A percentile compares a stretch with the other conserved stretches of the same genome.
phyloP scores from a whole-genome alignment of 1,284 basidiomycete genomes.

The Anthracocystis walkeri region DNA sequence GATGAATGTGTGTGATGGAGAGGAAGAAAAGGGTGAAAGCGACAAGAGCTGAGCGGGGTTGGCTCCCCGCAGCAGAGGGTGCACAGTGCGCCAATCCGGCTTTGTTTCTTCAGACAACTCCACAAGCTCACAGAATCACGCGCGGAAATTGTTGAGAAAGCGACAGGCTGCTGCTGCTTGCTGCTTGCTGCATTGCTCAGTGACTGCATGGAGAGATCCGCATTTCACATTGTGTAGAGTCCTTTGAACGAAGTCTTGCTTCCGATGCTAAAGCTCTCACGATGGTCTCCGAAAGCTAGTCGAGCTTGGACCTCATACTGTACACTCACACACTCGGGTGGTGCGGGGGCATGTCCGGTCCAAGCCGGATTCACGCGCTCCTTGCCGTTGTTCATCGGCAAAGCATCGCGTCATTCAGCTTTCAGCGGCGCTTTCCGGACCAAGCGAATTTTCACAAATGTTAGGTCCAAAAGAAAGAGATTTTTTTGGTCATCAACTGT shows the following conservation, averaged over 20 bases:
- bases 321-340: background rate
- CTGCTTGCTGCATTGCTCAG: background rate
- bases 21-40: constrained; percentile 6
- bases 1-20: constrained; percentile 12
- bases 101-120: constrained; percentile 5
- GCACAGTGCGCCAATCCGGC: constrained; percentile 10
- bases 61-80: background rate
- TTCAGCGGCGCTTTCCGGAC: constrained; percentile 31
- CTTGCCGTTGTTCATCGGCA: constrained; percentile 12
- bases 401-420: constrained; percentile 11
- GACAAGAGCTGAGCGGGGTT: background rate
- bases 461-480: background rate
- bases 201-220: constrained; percentile 27
- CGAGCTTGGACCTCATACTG: background rate
- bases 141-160: background rate
- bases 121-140: constrained; percentile 11
- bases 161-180: background rate
- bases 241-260: background rate
- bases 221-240: background rate
- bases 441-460: background rate
- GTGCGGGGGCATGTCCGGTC: constrained; percentile 12
- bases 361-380: constrained; percentile 47
- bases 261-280: constrained; percentile 5
- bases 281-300: background rate
- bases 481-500: background rate